These are phyloP conservation scores for Leccinellum luteum DNA, from an alignment of 768 basidiomycete species.

Conservation along the genomic window DNA sequence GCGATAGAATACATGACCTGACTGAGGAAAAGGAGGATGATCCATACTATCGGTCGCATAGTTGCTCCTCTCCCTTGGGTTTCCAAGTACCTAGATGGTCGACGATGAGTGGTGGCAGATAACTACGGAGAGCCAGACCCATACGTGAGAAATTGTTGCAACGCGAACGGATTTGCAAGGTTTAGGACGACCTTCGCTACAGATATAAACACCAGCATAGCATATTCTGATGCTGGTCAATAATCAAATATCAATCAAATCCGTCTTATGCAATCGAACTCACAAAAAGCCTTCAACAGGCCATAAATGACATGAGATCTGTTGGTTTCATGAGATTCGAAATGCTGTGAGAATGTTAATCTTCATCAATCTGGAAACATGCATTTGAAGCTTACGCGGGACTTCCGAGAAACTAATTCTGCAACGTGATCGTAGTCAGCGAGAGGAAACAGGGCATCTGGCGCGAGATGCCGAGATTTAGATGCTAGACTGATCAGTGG, in stretches of 20 bases:
- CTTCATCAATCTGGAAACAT: neutral
- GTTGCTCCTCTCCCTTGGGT: conserved; percentile 43
- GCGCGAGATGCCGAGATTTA: conserved; percentile 39
- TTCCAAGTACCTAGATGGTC: conserved; percentile 51
- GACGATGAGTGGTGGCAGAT: neutral
- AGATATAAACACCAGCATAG: neutral
- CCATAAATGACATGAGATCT: conserved; percentile 1
- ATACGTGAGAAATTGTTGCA: conserved; percentile 9
- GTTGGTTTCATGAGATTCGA: neutral
- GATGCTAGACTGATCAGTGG: conserved; percentile 43
- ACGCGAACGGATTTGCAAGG: conserved; percentile 6
- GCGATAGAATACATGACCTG: conserved; percentile 41
- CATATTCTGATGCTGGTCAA: conserved; percentile 3
- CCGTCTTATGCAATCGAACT: neutral
- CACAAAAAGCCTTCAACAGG: conserved; percentile 5
- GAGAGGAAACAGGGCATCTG: conserved; percentile 43
- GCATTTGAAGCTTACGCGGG: conserved; percentile 23
- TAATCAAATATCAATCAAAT: neutral
- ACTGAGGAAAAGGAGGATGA: conserved; percentile 48
- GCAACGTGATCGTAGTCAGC: conserved; percentile 44
- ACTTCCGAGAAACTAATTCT: conserved; percentile 30
- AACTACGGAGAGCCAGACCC: neutral
- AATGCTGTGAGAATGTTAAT: neutral
- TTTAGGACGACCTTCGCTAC: neutral
- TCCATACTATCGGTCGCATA: conserved; percentile 69